Evolutionary conservation across 805 yeast species (phyloP).

Genomic region (Metschnikowia colocasiae): DNA sequence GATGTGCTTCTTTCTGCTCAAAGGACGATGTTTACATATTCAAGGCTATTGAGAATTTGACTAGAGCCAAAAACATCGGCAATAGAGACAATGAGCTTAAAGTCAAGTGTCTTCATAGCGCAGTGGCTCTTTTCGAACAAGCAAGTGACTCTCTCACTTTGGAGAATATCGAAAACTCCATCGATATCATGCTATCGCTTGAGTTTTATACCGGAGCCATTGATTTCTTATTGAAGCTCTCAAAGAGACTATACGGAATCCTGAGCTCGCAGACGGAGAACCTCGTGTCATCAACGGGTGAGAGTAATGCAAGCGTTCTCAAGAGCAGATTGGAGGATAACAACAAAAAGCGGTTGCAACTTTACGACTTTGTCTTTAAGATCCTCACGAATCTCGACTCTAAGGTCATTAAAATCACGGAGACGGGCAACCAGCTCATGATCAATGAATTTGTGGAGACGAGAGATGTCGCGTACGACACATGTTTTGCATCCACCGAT

Average conservation of each 20-base stretch:
- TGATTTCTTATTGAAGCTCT: slow-evolving; percentile 72
- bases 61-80: slow-evolving; percentile 77
- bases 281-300: slow-evolving; percentile 8
- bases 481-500: slow-evolving; percentile 72
- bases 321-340: slow-evolving; percentile 14
- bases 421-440: slow-evolving; percentile 34
- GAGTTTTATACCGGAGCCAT: slow-evolving; percentile 84
- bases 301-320: slow-evolving; percentile 6
- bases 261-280: slow-evolving; percentile 6
- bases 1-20: slow-evolving; percentile 93
- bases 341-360: slow-evolving; percentile 26
- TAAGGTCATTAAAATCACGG: slow-evolving; percentile 46
- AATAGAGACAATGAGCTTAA: slow-evolving; percentile 66
- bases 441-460: slow-evolving; percentile 53
- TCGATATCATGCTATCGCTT: slow-evolving; percentile 70
- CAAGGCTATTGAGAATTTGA: slow-evolving; percentile 88
- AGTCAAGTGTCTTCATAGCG: slow-evolving; percentile 61
- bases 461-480: slow-evolving; percentile 68
- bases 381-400: slow-evolving; percentile 71
- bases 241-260: slow-evolving; percentile 51
- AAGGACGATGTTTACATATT: slow-evolving; percentile 89
- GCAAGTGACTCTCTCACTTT: slow-evolving; percentile 74
- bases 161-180: slow-evolving; percentile 79
- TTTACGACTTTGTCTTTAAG: slow-evolving; percentile 73
- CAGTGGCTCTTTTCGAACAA: slow-evolving; percentile 71